Conservation (phyloP, 306 rosid genomes). For the Prunus persica region Prunus_persica_NCBIv2 NC_034011.1:1121001-1121500, state of each 20-base stretch:
- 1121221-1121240: background rate
- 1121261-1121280: background rate
- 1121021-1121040: too few species aligned
- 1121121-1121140: too few species aligned
- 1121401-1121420: background rate
- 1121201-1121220: too few species aligned
- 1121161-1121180: background rate
- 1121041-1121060: too few species aligned
- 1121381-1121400: background rate
- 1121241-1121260: background rate
- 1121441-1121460: too few species aligned
- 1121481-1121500: background rate
- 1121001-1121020: too few species aligned
- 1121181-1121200: background rate
- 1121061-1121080: too few species aligned
- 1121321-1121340: background rate
- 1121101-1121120: too few species aligned
- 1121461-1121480: too few species aligned
- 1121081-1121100: too few species aligned
- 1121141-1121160: too few species aligned
- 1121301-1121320: background rate
- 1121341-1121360: background rate
- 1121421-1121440: background rate
- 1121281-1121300: background rate
- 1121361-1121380: background rate